Evolutionary conservation across 805 yeast genomes (phyloP).

Genomic region (Lachancea fermentati): DNA sequence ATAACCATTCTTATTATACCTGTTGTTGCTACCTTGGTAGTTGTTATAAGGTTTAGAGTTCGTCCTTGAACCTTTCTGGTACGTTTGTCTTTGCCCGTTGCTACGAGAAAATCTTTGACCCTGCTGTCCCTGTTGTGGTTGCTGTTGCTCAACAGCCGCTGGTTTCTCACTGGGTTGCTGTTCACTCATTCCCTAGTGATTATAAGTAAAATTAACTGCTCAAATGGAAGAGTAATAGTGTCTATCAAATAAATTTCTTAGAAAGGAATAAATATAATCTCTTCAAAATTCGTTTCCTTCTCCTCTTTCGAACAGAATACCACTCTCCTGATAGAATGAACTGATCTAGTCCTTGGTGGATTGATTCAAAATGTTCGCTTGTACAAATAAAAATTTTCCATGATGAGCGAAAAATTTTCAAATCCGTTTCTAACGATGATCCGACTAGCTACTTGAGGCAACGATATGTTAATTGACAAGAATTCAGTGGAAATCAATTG

Average conservation of each 20-base stretch:
- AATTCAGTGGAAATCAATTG: no score
- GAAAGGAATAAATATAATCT: neutral
- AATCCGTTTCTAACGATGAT: neutral
- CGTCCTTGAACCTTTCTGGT: slow-evolving; percentile 5
- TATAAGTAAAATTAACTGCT: slow-evolving; percentile 3
- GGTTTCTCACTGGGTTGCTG: slow-evolving; percentile 7
- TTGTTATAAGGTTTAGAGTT: slow-evolving; percentile 5
- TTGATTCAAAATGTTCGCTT: neutral
- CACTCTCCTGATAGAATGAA: neutral
- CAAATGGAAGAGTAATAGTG: neutral
- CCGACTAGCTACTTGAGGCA: no score
- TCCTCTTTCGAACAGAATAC: slow-evolving; percentile 6
- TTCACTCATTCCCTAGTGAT: slow-evolving; percentile 6
- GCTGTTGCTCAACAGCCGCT: slow-evolving; percentile 3
- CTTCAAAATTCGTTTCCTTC: slow-evolving; percentile 3
- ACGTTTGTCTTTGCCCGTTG: slow-evolving; percentile 1
- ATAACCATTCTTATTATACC: slow-evolving; percentile 3
- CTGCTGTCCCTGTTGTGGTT: neutral
- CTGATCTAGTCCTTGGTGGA: neutral
- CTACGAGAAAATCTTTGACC: slow-evolving; percentile 5
- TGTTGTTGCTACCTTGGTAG: slow-evolving; percentile 4
- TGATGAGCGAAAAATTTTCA: slow-evolving; percentile 1
- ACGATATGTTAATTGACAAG: no score
- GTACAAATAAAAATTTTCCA: slow-evolving; percentile 1
- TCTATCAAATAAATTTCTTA: slow-evolving; percentile 7